Evolutionary conservation across 306 rosid genomes (phyloP).

Genomic region (Abrus precatorius): DNA sequence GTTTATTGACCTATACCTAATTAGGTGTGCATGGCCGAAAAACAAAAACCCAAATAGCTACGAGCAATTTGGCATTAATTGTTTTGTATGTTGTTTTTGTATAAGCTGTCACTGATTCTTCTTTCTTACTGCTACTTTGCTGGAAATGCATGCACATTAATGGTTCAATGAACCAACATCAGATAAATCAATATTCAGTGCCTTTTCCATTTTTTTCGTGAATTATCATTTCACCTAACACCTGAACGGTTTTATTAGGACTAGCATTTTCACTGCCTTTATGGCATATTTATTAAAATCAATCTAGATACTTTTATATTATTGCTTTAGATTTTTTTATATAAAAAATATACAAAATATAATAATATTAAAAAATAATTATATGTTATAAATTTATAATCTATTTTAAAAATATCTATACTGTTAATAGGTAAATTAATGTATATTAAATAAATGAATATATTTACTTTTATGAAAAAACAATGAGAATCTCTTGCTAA

Average conservation of each 20-base stretch:
- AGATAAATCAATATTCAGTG: neutral
- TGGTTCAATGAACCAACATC: slow-evolving; percentile 23
- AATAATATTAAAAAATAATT: no score
- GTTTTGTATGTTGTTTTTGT: neutral
- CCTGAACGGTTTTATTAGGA: neutral
- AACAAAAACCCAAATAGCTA: neutral
- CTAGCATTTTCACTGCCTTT: slow-evolving; percentile 7
- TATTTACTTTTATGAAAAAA: no score
- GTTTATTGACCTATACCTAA: neutral
- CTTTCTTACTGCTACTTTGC: slow-evolving; percentile 11
- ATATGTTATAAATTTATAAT: no score
- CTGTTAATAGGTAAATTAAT: no score
- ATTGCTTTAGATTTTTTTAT: no score
- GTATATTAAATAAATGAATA: no score
- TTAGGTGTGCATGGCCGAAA: neutral
- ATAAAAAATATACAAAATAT: no score
- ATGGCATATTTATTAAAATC: neutral
- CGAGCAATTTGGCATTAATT: slow-evolving; percentile 23
- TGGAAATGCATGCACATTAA: neutral
- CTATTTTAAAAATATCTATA: no score
- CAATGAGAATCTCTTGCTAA: no score
- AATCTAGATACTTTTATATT: no score
- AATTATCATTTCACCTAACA: slow-evolving; percentile 31
- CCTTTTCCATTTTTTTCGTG: neutral
- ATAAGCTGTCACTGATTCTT: neutral